These are phyloP conservation scores for Fraxinus greggii DNA, from an alignment of 305 asterid genomes.

Conservation along the genomic window DNA sequence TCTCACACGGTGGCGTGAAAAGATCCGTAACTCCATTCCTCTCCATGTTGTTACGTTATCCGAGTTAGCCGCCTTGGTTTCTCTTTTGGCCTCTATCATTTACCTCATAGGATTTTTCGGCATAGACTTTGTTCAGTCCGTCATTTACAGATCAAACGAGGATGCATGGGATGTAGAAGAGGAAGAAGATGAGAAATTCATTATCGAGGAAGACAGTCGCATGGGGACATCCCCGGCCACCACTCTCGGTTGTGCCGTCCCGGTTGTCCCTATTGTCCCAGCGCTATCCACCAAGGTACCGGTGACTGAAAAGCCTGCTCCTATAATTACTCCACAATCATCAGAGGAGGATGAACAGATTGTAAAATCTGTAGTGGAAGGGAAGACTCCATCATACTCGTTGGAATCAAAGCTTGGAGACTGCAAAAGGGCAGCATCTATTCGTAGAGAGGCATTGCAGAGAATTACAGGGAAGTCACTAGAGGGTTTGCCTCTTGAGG, in stretches of 20 bases:
- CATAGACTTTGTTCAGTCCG: constrained; percentile 42
- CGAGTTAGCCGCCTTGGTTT: constrained; percentile 38
- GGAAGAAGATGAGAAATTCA: constrained; percentile 22
- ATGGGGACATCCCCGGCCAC: constrained; percentile 26
- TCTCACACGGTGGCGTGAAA: constrained; percentile 44
- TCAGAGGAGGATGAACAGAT: constrained; percentile 43
- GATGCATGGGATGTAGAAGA: constrained; percentile 48
- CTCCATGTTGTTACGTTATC: constrained; percentile 44
- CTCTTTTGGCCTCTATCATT: constrained; percentile 37
- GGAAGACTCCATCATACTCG: constrained; percentile 40
- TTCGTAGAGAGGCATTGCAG: constrained; percentile 47
- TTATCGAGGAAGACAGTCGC: constrained; percentile 34
- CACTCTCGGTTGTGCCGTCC: constrained; percentile 35
- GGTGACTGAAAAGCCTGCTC: constrained; percentile 23
- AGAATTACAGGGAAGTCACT: constrained; percentile 47
- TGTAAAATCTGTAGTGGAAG: constrained; percentile 31
- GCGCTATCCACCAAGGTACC: constrained; percentile 26
- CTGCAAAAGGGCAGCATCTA: constrained; percentile 41
- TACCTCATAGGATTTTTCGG: constrained; percentile 40
- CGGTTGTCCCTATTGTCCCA: constrained; percentile 15
- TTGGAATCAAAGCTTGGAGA: constrained; percentile 48
- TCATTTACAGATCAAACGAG: constrained; percentile 30
- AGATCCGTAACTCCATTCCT: constrained; percentile 43
- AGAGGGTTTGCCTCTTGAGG: constrained; percentile 50
- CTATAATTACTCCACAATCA: constrained; percentile 22